These are phyloP conservation scores for Lojkania enalia DNA, from an alignment of 2,329 filamentous ascomycete genomes.

Conservation along the genomic window DNA sequence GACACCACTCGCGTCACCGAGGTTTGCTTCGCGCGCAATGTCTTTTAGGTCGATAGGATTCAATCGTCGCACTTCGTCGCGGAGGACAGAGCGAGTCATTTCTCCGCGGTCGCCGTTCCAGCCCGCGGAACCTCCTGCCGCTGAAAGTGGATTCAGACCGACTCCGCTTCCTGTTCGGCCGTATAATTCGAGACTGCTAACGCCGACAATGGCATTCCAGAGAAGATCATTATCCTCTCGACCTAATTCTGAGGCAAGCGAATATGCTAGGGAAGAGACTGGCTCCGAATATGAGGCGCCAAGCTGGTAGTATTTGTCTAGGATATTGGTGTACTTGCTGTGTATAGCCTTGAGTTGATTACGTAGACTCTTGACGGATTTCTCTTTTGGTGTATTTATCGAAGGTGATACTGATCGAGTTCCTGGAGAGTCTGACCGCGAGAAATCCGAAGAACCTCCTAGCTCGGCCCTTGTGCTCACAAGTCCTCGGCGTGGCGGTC, in stretches of 20 bases:
- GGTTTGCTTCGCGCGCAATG: constrained; percentile 61
- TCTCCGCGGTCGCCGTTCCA: constrained; percentile 84
- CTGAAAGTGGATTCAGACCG: constrained; percentile 61
- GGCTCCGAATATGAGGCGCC: constrained; percentile 94
- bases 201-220: constrained; percentile 93
- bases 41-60: constrained; percentile 74
- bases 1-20: constrained; percentile 72
- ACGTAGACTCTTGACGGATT: constrained; percentile 72
- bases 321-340: constrained; percentile 72
- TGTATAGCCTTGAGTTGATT: constrained; percentile 74
- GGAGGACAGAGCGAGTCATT: constrained; percentile 79
- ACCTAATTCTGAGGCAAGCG: constrained; percentile 89
- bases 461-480: constrained; percentile 33
- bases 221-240: constrained; percentile 95
- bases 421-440: constrained; percentile 42
- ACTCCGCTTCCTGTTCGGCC: constrained; percentile 82
- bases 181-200: constrained; percentile 91
- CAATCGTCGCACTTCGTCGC: constrained; percentile 90
- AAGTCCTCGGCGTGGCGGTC: constrained; percentile 64
- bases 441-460: constrained; percentile 45
- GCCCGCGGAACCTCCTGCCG: constrained; percentile 61
- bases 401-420: constrained; percentile 42
- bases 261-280: constrained; percentile 92
- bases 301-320: constrained; percentile 81
- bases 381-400: constrained; percentile 54